A percentile compares a stretch with the other conserved stretches of the same genome.
phyloP scores from a whole-genome alignment of 768 basidiomycete genomes.

The Trametes cubensis region DNA sequence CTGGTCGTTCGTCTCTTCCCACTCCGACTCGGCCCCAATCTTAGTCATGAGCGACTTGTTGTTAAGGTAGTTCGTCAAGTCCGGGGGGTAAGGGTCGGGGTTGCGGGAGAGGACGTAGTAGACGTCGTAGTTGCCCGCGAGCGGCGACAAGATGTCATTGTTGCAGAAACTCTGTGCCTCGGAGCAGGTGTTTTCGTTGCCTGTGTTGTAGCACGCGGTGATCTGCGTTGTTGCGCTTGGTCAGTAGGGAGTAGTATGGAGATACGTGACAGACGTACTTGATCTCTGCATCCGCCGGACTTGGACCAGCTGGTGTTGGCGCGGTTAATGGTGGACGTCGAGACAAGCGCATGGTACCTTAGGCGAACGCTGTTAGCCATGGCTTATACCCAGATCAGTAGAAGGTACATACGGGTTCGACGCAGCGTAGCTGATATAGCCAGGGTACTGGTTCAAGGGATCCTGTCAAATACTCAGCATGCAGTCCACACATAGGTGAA shows the following conservation, averaged over 20 bases:
- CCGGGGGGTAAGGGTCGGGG: slow-evolving; percentile 54
- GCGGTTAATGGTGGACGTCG: slow-evolving; percentile 39
- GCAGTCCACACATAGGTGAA: neutral
- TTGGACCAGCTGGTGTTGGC: slow-evolving; percentile 49
- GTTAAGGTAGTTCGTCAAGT: slow-evolving; percentile 37
- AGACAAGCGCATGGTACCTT: slow-evolving; percentile 56
- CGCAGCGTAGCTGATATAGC: slow-evolving; percentile 57
- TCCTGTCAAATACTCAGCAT: slow-evolving; percentile 30
- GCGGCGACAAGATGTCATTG: slow-evolving; percentile 52
- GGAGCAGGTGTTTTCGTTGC: slow-evolving; percentile 52
- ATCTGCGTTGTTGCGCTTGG: slow-evolving; percentile 41
- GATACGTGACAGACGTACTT: slow-evolving; percentile 35
- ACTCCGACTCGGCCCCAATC: slow-evolving; percentile 49
- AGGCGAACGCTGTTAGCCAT: neutral
- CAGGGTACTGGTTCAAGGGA: slow-evolving; percentile 55
- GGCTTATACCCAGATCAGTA: neutral
- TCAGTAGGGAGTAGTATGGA: neutral
- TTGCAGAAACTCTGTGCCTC: slow-evolving; percentile 62
- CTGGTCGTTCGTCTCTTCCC: slow-evolving; percentile 42
- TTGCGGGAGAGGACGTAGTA: slow-evolving; percentile 50
- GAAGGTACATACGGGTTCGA: slow-evolving; percentile 44
- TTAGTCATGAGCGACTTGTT: slow-evolving; percentile 34
- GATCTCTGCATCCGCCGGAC: slow-evolving; percentile 50
- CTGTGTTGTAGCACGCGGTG: slow-evolving; percentile 51
- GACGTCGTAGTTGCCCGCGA: slow-evolving; percentile 59